These are phyloP conservation scores for Fusarium sp. DNA, from an alignment of 2,329 filamentous ascomycete genomes.

Conservation along the genomic window DNA sequence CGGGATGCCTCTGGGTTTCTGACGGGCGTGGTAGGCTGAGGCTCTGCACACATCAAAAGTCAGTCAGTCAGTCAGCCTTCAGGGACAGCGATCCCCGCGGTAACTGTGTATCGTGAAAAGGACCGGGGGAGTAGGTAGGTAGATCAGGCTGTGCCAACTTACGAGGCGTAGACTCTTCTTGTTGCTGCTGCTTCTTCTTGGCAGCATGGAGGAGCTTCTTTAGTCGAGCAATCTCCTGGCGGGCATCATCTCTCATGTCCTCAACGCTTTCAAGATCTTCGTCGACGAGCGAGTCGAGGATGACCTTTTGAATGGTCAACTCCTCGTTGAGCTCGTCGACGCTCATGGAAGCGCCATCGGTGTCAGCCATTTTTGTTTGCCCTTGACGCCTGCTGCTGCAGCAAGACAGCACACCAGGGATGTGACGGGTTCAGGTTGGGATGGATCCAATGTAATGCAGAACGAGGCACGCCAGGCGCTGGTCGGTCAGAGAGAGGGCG, in stretches of 20 bases:
- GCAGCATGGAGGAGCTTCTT: slow-evolving; percentile 45
- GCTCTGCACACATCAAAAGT: slow-evolving; percentile 1
- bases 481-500: slow-evolving; percentile 24
- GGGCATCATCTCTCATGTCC: slow-evolving; percentile 44
- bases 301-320: slow-evolving; percentile 56
- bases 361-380: slow-evolving; percentile 25
- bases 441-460: slow-evolving; percentile 5
- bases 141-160: slow-evolving; percentile 1
- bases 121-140: not conserved
- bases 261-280: slow-evolving; percentile 47
- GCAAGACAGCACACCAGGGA: slow-evolving; percentile 27
- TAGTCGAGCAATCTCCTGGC: slow-evolving; percentile 48
- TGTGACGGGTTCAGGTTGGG: not conserved
- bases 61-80: slow-evolving; percentile 14
- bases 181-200: slow-evolving; percentile 8
- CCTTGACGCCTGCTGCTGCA: slow-evolving; percentile 3
- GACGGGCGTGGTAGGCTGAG: slow-evolving; percentile 1
- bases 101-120: slow-evolving; percentile 2
- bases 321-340: slow-evolving; percentile 54
- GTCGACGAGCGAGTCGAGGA: slow-evolving; percentile 56
- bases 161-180: slow-evolving; percentile 15
- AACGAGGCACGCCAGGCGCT: slow-evolving; percentile 17
- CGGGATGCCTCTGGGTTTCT: not conserved
- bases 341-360: slow-evolving; percentile 29
- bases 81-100: not conserved